Conservation (phyloP, 164 flowering plant genomes). For the Hamamelis virginiana region DNA sequence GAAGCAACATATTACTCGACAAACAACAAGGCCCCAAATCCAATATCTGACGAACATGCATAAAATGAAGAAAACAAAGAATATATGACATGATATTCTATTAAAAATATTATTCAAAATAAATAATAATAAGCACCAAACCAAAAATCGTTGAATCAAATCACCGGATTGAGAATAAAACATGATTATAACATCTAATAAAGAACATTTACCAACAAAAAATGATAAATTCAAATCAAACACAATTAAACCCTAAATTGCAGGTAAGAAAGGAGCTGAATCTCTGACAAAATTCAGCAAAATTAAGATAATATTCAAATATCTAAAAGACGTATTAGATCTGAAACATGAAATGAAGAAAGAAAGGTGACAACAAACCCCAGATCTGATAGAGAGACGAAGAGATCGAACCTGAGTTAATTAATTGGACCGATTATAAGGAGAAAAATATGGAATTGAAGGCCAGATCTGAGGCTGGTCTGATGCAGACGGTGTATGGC, state of each 20-base stretch:
- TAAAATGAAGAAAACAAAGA: neutral
- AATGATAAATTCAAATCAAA: neutral
- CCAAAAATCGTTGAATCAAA: neutral
- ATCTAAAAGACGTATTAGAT: neutral
- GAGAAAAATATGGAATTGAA: neutral
- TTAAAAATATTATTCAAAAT: too few relatives aligned
- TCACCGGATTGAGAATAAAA: neutral
- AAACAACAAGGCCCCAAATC: neutral
- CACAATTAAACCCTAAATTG: too few relatives aligned
- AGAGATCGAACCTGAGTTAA: constrained; percentile 10
- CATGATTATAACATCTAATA: too few relatives aligned
- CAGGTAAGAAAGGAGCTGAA: neutral
- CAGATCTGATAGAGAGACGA: constrained; percentile 3
- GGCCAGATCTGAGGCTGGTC: neutral
- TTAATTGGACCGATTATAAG: too few relatives aligned
- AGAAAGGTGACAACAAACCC: neutral
- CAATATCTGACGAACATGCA: neutral
- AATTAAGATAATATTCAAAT: constrained; percentile 4
- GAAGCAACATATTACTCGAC: too few relatives aligned
- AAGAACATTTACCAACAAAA: neutral
- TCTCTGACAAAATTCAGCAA: neutral
- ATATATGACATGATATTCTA: too few relatives aligned
- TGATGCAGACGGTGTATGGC: neutral
- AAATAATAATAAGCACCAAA: neutral
- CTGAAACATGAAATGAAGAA: neutral